These are phyloP conservation scores for Blastobotrys buckinghamii DNA, from an alignment of 1,139 yeast genomes.

Conservation along the genomic window DNA sequence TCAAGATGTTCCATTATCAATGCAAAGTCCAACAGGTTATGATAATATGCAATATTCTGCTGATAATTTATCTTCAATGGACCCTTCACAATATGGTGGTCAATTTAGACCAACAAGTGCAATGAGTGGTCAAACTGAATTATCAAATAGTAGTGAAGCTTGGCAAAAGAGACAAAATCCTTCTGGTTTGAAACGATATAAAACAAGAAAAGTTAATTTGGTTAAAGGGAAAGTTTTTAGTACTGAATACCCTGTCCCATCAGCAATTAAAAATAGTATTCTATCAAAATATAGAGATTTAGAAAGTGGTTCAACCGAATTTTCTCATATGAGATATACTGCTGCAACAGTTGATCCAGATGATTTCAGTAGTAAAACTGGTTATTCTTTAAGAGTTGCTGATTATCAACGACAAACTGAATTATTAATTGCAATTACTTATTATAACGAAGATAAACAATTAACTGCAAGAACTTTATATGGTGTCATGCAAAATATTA, in stretches of 20 bases:
- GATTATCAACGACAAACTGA: conserved; percentile 79
- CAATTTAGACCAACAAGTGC: conserved; percentile 19
- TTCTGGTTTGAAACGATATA: conserved; percentile 21
- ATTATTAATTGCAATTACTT: conserved; percentile 79
- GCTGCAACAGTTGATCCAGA: conserved; percentile 81
- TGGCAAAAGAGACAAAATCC: conserved; percentile 23
- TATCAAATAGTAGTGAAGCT: conserved; percentile 19
- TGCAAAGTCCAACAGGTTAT: conserved; percentile 11
- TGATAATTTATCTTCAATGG: conserved; percentile 13
- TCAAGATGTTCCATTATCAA: conserved; percentile 14
- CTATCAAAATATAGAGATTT: conserved; percentile 47
- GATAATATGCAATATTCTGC: conserved; percentile 10
- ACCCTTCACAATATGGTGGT: conserved; percentile 7
- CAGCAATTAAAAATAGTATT: conserved; percentile 55
- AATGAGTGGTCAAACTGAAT: conserved; percentile 17
- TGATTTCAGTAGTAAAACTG: conserved; percentile 56
- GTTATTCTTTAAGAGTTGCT: conserved; percentile 73
- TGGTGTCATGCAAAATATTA: conserved; percentile 87
- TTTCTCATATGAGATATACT: conserved; percentile 68
- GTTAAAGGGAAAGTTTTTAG: conserved; percentile 67
- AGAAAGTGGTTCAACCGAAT: conserved; percentile 64
- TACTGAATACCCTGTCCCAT: conserved; percentile 73
- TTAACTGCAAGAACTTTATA: conserved; percentile 86
- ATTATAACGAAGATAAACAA: conserved; percentile 80
- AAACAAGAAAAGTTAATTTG: conserved; percentile 53